Base-by-base conservation (phyloP, 1,284 basidiomycete species). In the Apiotrichum brassicae region DNA sequence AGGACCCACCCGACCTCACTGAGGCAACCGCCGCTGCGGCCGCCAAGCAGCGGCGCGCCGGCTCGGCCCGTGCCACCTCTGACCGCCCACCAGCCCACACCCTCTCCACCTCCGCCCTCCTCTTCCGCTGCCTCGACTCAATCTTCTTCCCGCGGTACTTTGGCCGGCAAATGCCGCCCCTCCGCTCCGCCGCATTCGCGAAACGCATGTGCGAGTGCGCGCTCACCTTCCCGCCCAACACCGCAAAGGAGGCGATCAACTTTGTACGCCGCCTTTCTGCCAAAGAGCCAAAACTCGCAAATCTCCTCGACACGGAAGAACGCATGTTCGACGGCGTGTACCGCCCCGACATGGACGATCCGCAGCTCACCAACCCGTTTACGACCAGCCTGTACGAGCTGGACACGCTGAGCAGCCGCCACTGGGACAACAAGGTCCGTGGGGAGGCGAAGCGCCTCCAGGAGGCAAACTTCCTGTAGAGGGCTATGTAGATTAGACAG, bases 141-240 rank as follows among this genome's bases (percentile, higher is more conserved):
- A 81, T 84, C 37, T 93, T 95, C 76, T 81, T 75, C 80, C 57
- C 83, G 78, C 53, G 81, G 80, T 62, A 77, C 78, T 43, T 76
- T 77, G 60, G 80, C 32, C 23, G 46, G n/a, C 71, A 73, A 50
- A 66, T 79, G 34, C 82, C 91, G 3, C 79, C 87, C 14, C 85
- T 84, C 78, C 83, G 91, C 56, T 79, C 83, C 22, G 88, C 90
- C 19, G 88, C 93, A 2, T 97, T 98, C 70, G 80, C 86, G 48
- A 97, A 97, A 75, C 85, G 95, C 23, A 78, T 98, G 35, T 76
- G 91, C 24, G 81, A 80, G 41, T 83, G 84, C 23, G 82, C 84
- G 13, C 76, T 97, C 40, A 82, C 86, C 63, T 88, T 90, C 81
- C 82, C 93, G 0, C 77, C 87, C 1, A 63, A 72, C 2, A 79